Percentiles rank a stretch among this genome's conserved stretches.
phyloP scores from a whole-genome alignment of 75 land plant species.

The Cunninghamia lanceolata region DNA sequence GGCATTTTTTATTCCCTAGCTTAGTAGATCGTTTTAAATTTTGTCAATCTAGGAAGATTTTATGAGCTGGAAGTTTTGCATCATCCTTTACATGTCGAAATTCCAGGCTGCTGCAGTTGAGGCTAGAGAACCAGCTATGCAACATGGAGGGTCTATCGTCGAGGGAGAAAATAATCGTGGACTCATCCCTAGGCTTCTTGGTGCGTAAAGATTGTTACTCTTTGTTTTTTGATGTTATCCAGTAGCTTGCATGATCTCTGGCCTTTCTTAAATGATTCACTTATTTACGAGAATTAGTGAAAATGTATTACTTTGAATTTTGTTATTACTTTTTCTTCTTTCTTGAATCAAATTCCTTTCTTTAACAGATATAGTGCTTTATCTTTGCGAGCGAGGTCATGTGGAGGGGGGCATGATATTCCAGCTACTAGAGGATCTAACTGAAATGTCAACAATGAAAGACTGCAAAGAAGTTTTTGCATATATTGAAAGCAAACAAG shows the following conservation, averaged over 20 bases:
- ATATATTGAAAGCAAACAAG: slow-evolving; percentile 95
- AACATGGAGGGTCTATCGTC: slow-evolving; percentile 68
- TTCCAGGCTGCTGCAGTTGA: slow-evolving; percentile 77
- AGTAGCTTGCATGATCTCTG: neutral
- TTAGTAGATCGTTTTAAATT: neutral
- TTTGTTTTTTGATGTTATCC: slow-evolving; percentile 5
- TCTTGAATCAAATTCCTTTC: slow-evolving; percentile 6
- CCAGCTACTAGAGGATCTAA: slow-evolving; percentile 94
- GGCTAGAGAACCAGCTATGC: slow-evolving; percentile 81
- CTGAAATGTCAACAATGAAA: slow-evolving; percentile 96
- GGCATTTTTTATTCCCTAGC: neutral
- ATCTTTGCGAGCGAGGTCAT: slow-evolving; percentile 92
- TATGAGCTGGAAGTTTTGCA: neutral
- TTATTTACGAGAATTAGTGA: neutral
- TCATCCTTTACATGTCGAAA: slow-evolving; percentile 1
- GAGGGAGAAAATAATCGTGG: slow-evolving; percentile 55
- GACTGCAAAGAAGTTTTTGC: slow-evolving; percentile 97
- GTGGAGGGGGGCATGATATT: slow-evolving; percentile 99
- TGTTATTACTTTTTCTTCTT: neutral
- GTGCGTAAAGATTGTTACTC: slow-evolving; percentile 24
- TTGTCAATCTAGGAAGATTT: neutral
- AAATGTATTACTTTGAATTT: neutral
- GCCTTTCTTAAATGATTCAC: neutral
- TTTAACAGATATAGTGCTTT: slow-evolving; percentile 77
- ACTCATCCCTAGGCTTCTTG: slow-evolving; percentile 84